Evolutionary conservation across 805 yeast genomes (phyloP).

Genomic region (Teunomyces aglyptinius): DNA sequence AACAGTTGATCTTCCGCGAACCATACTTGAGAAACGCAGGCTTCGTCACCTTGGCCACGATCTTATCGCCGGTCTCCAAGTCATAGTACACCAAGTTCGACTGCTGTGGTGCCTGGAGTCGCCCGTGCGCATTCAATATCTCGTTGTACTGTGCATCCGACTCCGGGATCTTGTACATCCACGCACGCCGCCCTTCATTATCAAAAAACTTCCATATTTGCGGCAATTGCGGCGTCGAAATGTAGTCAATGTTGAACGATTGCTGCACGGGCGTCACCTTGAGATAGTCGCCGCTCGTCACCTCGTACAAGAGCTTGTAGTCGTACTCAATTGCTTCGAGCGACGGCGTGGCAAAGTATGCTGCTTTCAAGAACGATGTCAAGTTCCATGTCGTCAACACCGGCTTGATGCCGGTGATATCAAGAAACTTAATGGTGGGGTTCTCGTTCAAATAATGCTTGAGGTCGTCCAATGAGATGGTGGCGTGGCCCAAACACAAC

Average conservation of each 20-base stretch:
- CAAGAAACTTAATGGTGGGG: conserved; percentile 50
- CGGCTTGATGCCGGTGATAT: conserved; percentile 58
- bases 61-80: conserved; percentile 60
- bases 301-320: conserved; percentile 51
- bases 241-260: conserved; percentile 24
- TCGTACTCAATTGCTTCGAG: conserved; percentile 67
- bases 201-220: conserved; percentile 52
- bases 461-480: conserved; percentile 37
- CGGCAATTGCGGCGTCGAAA: conserved; percentile 30
- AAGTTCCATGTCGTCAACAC: conserved; percentile 57
- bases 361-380: conserved; percentile 25
- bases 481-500: conserved; percentile 41
- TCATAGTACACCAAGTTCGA: conserved; percentile 56
- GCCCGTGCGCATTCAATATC: conserved; percentile 16
- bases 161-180: conserved; percentile 58
- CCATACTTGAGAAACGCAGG: conserved; percentile 54
- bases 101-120: conserved; percentile 6
- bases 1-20: conserved; percentile 52
- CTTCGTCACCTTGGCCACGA: conserved; percentile 42
- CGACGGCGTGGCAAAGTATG: conserved; percentile 19
- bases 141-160: conserved; percentile 31
- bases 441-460: conserved; percentile 31
- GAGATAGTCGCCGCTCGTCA: conserved; percentile 39
- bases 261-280: conserved; percentile 29
- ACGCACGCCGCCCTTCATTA: conserved; percentile 74